Evolutionary conservation across 2,329 filamentous ascomycete species (phyloP), one percentile per base, ranked within the genome.

Genomic region (Triangularia setosa): DNA sequence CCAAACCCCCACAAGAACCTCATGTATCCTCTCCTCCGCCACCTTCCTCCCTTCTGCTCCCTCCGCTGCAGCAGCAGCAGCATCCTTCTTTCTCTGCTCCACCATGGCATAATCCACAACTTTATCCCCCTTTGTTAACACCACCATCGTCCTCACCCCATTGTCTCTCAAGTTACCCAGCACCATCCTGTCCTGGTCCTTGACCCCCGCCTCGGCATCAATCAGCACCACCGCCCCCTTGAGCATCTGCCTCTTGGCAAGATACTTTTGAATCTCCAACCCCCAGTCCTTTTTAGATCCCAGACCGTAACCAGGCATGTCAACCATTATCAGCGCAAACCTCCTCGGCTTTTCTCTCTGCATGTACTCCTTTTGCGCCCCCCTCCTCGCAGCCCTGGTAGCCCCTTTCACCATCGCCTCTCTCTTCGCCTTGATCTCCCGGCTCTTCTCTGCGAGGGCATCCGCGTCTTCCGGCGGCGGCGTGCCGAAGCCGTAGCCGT

Each of bases 91-190:
- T 11, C 85, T 87, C 58, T 87, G 72, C 3, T 86, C 78, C 1
- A 86, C 78, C 5, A 79, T 70, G 0, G 82, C 40, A 9, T 21
- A 18, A 48, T 48, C 66, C 69, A 72, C 68, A 55, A 77, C 63
- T 71, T 85, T 86, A 69, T 87, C 85, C 14, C 81, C 82, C 73
- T 86, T 86, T 11, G 85, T 87, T 58, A 87, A 72, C 4, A 86
- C 78, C 1, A 86, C 78, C 6, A 79, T 70, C 1, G 82, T 84
- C 60, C 76, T 76, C 28, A 81, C 76, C 9, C 78, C 77, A 3
- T 78, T 75, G 58, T 79, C 74, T 58, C 80, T 76, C 67, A 87
- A 75, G 54, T 83, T 73, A 63, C 76, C 72, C 33, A 87, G 72
- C 65, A 83, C 77, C 73, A 79, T 76, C 12, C 73, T 72, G 69